phyloP scores from a whole-genome alignment of 2,329 filamentous ascomycete genomes.

The Fusarium irregulare region DNA sequence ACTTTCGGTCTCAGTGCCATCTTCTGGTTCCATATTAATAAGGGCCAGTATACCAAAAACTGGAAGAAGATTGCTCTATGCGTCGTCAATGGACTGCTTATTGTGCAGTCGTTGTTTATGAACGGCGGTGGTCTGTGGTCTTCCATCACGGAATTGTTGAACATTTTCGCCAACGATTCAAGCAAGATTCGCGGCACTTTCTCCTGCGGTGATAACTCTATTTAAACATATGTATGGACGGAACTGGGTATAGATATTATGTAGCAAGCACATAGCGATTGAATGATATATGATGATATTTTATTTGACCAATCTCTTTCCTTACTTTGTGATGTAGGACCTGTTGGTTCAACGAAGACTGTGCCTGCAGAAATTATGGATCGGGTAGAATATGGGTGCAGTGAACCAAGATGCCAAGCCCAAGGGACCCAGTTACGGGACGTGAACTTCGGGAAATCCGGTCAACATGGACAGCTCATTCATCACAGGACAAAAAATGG shows the following conservation, averaged over 20 bases:
- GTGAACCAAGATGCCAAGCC: not conserved
- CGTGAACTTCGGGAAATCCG: not conserved
- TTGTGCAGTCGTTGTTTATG: conserved; percentile 50
- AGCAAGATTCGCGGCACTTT: conserved; percentile 47
- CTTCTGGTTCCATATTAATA: conserved; percentile 52
- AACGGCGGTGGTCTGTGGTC: conserved; percentile 51
- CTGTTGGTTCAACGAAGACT: not conserved
- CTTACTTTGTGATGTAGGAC: no score
- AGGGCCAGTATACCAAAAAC: conserved; percentile 34
- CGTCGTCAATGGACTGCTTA: conserved; percentile 46
- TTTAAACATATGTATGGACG: not conserved
- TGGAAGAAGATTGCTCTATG: conserved; percentile 39
- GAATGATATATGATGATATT: conserved; percentile 10
- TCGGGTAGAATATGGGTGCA: not conserved
- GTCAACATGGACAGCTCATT: not conserved
- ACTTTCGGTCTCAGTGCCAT: conserved; percentile 51
- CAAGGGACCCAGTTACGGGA: not conserved
- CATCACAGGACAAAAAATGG: no score
- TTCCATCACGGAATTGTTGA: conserved; percentile 46
- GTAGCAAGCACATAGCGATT: conserved; percentile 12
- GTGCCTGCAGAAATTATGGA: not conserved
- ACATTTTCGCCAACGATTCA: conserved; percentile 43
- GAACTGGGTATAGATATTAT: not conserved
- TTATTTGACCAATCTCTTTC: not conserved
- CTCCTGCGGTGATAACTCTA: conserved; percentile 50